Evolutionary conservation across 2,329 filamentous ascomycete species (phyloP).

Genomic region (Fusarium nelsonii): DNA sequence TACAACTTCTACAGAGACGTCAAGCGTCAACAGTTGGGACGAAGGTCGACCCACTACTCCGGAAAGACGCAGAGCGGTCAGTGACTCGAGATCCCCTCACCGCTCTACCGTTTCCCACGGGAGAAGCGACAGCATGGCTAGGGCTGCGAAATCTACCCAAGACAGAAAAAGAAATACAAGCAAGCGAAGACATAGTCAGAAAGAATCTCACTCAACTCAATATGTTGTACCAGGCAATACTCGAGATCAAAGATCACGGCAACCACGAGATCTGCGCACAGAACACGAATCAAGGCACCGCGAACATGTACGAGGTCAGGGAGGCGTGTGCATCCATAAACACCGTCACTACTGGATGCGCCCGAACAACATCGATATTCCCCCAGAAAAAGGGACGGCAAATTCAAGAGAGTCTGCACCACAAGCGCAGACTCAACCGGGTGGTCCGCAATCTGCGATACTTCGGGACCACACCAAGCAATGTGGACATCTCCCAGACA

Average conservation of each 20-base stretch:
- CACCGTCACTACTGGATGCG: slow-evolving; percentile 72
- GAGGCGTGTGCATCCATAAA: slow-evolving; percentile 64
- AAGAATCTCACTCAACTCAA: slow-evolving; percentile 17
- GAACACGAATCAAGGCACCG: slow-evolving; percentile 41
- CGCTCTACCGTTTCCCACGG: background rate
- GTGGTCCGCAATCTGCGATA: slow-evolving; percentile 43
- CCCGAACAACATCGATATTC: slow-evolving; percentile 46
- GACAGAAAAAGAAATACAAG: slow-evolving; percentile 31
- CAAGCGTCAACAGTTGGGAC: slow-evolving; percentile 12
- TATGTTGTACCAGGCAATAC: slow-evolving; percentile 17
- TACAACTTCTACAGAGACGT: slow-evolving; percentile 4
- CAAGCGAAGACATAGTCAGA: slow-evolving; percentile 26
- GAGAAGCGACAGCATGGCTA: slow-evolving; percentile 1
- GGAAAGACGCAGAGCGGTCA: slow-evolving; percentile 13
- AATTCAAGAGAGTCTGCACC: background rate
- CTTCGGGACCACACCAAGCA: slow-evolving; percentile 33
- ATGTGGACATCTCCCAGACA: slow-evolving; percentile 33
- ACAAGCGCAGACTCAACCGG: slow-evolving; percentile 28
- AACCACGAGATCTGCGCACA: slow-evolving; percentile 40
- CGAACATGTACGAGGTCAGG: slow-evolving; percentile 40
- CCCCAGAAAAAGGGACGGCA: slow-evolving; percentile 15
- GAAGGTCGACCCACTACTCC: slow-evolving; percentile 6
- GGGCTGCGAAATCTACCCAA: slow-evolving; percentile 1
- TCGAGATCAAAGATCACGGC: slow-evolving; percentile 13
- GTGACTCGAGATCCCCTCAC: slow-evolving; percentile 13